Conservation (phyloP, 352 stramenopile species). For the Phytophthora constricta region DNA sequence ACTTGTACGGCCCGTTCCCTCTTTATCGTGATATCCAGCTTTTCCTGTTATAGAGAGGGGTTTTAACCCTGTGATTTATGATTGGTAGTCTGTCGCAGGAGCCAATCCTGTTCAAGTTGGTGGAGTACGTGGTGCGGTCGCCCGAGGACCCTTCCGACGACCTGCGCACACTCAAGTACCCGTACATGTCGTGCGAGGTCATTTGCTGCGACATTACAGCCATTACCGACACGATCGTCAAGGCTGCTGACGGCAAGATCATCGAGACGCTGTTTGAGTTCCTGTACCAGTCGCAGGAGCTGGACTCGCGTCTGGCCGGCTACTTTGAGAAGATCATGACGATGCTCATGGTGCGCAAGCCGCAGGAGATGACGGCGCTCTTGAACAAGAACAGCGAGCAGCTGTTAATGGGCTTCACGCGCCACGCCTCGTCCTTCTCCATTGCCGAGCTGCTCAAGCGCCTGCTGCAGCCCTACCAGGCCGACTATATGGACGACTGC, state of each 20-base stretch:
- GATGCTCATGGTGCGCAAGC: constrained; percentile 90
- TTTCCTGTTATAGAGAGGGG: background rate
- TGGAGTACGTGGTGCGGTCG: constrained; percentile 78
- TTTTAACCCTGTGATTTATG: too few relatives aligned
- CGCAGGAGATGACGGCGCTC: constrained; percentile 82
- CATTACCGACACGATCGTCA: constrained; percentile 93
- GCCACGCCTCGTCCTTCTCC: constrained; percentile 78
- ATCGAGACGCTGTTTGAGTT: constrained; percentile 94
- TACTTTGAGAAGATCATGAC: constrained; percentile 98
- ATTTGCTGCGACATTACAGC: constrained; percentile 96
- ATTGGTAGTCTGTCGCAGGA: constrained; percentile 86
- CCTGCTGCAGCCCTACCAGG: constrained; percentile 84
- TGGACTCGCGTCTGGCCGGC: constrained; percentile 94
- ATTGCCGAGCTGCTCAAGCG: constrained; percentile 85
- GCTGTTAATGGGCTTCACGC: constrained; percentile 71
- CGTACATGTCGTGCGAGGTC: constrained; percentile 98
- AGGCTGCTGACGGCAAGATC: constrained; percentile 57
- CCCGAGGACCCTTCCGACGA: constrained; percentile 61
- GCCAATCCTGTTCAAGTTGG: constrained; percentile 65
- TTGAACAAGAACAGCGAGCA: constrained; percentile 86
- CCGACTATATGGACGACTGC: constrained; percentile 86
- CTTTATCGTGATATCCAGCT: background rate
- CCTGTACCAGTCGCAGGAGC: constrained; percentile 73
- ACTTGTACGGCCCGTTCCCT: constrained; percentile 80
- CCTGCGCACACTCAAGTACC: constrained; percentile 90